A percentile compares a stretch with the other conserved stretches of the same genome.
These are phyloP conservation scores for Metschnikowia arizonensis DNA, from an alignment of 805 yeast genomes.

Conservation along the genomic window DNA sequence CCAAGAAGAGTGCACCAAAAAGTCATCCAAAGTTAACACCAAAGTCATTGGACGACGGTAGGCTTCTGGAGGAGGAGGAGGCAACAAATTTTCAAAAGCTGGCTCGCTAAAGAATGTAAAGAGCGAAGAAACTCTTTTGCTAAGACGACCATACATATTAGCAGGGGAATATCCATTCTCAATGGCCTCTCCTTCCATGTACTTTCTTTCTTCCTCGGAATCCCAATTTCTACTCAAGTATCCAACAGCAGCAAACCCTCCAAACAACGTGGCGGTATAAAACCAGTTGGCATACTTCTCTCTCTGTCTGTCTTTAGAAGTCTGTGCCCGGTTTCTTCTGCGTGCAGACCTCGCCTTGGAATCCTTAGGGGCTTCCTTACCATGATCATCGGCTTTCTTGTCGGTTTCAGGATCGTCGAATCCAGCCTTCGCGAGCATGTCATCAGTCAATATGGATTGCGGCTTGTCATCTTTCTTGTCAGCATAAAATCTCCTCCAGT, in stretches of 20 bases:
- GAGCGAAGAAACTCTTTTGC: slow-evolving; percentile 66
- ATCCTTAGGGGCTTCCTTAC: slow-evolving; percentile 11
- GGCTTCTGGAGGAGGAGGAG: slow-evolving; percentile 88
- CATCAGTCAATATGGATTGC: slow-evolving; percentile 70
- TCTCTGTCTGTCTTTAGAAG: slow-evolving; percentile 75
- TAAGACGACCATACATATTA: slow-evolving; percentile 64
- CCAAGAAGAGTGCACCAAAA: slow-evolving; percentile 91
- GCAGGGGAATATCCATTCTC: slow-evolving; percentile 65
- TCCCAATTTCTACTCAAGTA: slow-evolving; percentile 87
- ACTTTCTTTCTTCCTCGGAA: slow-evolving; percentile 58
- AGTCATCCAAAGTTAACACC: slow-evolving; percentile 84
- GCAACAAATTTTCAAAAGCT: slow-evolving; percentile 85
- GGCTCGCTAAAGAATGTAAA: slow-evolving; percentile 90
- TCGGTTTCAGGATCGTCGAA: slow-evolving; percentile 46
- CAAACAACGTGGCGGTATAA: slow-evolving; percentile 57
- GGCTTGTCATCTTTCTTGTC: slow-evolving; percentile 25
- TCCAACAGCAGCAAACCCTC: slow-evolving; percentile 48
- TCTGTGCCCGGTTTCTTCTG: slow-evolving; percentile 43
- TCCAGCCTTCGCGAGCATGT: slow-evolving; percentile 78
- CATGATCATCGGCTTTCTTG: slow-evolving; percentile 14
- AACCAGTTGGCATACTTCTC: slow-evolving; percentile 76
- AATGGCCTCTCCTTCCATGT: slow-evolving; percentile 49
- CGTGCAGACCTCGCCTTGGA: slow-evolving; percentile 16
- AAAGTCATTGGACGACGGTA: slow-evolving; percentile 89
- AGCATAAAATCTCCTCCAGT: slow-evolving; percentile 12